A percentile compares a stretch with the other conserved stretches of the same genome.
phyloP scores from a whole-genome alignment of 2,329 filamentous ascomycete genomes.

The Pseudogymnoascus sp. region DNA sequence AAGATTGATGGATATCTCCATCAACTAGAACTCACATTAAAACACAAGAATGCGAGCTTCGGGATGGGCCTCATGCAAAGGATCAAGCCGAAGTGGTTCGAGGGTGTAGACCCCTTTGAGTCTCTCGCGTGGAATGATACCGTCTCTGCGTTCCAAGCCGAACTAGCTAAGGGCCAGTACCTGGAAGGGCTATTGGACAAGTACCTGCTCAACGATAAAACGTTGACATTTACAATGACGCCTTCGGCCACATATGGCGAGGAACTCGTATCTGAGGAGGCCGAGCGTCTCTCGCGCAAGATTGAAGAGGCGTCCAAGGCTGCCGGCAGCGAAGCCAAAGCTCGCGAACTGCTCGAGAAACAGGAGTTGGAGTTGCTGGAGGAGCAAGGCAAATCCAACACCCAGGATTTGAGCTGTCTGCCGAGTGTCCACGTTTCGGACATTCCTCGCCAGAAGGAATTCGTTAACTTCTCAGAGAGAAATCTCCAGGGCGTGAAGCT shows the following conservation, averaged over 20 bases:
- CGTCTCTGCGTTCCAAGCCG: conserved; percentile 70
- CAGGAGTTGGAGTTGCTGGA: conserved; percentile 72
- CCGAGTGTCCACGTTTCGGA: conserved; percentile 84
- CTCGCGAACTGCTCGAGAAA: conserved; percentile 61
- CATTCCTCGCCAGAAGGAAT: conserved; percentile 70
- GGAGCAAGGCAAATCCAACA: conserved; percentile 76
- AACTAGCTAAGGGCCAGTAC: conserved; percentile 68
- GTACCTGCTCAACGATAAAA: conserved; percentile 81
- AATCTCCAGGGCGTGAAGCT: conserved; percentile 56
- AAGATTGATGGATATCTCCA: conserved; percentile 94
- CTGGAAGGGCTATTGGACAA: conserved; percentile 80
- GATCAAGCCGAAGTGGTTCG: conserved; percentile 89
- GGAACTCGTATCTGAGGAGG: conserved; percentile 69
- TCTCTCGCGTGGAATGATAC: conserved; percentile 87
- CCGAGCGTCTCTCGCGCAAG: conserved; percentile 62
- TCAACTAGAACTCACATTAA: conserved; percentile 83
- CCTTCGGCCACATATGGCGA: conserved; percentile 69
- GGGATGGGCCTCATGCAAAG: conserved; percentile 85
- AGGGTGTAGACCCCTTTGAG: conserved; percentile 86
- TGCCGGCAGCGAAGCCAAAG: conserved; percentile 63
- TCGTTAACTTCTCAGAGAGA: conserved; percentile 52
- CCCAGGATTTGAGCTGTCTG: conserved; percentile 77
- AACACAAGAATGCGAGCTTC: conserved; percentile 95
- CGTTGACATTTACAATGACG: conserved; percentile 87
- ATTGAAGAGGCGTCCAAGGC: conserved; percentile 60